These are phyloP conservation scores for Mycena citricolor DNA, from an alignment of 1,284 basidiomycete genomes.

Conservation along the genomic window DNA sequence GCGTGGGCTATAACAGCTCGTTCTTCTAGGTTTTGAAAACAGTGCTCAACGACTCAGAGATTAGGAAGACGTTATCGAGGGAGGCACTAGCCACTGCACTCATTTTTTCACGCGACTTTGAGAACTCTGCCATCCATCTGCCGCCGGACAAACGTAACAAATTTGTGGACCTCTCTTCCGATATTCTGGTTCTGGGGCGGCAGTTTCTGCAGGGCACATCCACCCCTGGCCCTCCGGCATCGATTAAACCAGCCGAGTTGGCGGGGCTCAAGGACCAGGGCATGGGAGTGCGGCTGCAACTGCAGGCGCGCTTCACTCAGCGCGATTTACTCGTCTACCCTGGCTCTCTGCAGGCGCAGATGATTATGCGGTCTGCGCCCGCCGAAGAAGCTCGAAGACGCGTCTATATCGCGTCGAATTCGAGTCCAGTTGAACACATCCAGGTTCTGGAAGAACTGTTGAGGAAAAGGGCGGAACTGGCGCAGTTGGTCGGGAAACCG, in stretches of 20 bases:
- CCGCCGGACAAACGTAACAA: conserved; percentile 73
- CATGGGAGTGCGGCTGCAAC: conserved; percentile 65
- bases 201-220: conserved; percentile 76
- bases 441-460: conserved; percentile 77
- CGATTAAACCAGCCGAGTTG: conserved; percentile 66
- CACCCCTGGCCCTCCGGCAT: conserved; percentile 59
- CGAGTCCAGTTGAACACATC: conserved; percentile 68
- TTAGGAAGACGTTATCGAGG: conserved; percentile 59
- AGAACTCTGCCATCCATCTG: conserved; percentile 94
- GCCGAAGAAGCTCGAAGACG: conserved; percentile 79
- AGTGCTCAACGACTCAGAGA: conserved; percentile 61
- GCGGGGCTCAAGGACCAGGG: conserved; percentile 68
- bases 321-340: conserved; percentile 76
- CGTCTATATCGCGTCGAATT: conserved; percentile 76
- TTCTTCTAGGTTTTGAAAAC: conserved; percentile 56
- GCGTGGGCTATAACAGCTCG: conserved; percentile 19
- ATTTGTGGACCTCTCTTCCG: conserved; percentile 91
- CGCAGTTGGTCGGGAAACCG: conserved; percentile 76
- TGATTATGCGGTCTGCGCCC: conserved; percentile 87
- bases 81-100: conserved; percentile 83
- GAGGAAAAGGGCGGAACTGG: conserved; percentile 73
- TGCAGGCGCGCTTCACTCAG: conserved; percentile 73
- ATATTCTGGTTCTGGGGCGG: conserved; percentile 87
- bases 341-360: conserved; percentile 85
- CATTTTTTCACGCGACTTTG: conserved; percentile 96